Conservation (phyloP, 1,139 yeast species). For the Fermentozyma sake region DNA sequence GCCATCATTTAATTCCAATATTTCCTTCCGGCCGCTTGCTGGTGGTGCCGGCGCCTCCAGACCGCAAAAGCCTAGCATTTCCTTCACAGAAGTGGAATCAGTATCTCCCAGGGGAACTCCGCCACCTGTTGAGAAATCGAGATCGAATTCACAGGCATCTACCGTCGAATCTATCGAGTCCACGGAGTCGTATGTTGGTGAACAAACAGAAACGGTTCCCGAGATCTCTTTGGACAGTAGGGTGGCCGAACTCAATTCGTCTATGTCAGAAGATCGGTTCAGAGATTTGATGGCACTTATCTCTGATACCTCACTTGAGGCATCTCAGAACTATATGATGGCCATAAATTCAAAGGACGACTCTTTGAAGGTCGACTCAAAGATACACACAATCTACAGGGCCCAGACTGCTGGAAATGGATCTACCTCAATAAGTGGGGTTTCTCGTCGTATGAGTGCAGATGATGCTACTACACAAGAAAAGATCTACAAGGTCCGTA, state of each 20-base stretch:
- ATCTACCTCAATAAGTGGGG: not conserved
- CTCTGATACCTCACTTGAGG: slow-evolving; percentile 28
- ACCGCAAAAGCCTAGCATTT: slow-evolving; percentile 1
- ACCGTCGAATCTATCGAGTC: slow-evolving; percentile 14
- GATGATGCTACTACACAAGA: slow-evolving; percentile 5
- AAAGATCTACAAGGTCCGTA: slow-evolving; percentile 38
- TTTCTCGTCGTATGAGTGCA: slow-evolving; percentile 1
- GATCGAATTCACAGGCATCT: slow-evolving; percentile 2
- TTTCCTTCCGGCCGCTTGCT: not conserved
- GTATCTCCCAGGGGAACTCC: no score
- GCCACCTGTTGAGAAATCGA: slow-evolving; percentile 4
- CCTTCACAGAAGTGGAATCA: slow-evolving; percentile 1
- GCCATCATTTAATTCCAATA: not conserved
- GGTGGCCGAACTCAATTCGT: slow-evolving; percentile 1
- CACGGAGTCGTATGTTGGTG: slow-evolving; percentile 10
- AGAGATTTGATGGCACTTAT: slow-evolving; percentile 20
- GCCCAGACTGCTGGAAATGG: slow-evolving; percentile 16
- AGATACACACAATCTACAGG: slow-evolving; percentile 31
- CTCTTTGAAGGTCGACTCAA: slow-evolving; percentile 18
- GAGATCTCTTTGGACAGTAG: no score
- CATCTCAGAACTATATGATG: slow-evolving; percentile 21
- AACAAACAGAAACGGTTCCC: not conserved
- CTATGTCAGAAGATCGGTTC: slow-evolving; percentile 13
- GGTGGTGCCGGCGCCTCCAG: not conserved
- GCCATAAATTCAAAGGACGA: slow-evolving; percentile 20